Conservation (phyloP, 192 early-diverging fungal genomes). For the Backusella sp. region DNA sequence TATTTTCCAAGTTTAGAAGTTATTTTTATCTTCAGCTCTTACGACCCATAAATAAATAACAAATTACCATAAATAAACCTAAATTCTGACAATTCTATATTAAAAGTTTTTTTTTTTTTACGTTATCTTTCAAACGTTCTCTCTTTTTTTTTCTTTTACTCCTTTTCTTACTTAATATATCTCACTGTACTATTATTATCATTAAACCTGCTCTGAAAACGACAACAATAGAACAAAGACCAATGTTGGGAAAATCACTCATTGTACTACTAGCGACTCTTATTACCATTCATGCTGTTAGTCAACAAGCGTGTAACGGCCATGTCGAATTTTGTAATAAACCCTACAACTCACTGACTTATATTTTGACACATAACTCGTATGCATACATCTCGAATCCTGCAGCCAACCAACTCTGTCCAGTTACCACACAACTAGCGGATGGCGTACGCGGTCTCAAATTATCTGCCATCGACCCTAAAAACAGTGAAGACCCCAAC, state of each 20-base stretch:
- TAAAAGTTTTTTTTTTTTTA: background rate
- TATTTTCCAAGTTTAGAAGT: background rate
- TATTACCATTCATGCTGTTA: background rate
- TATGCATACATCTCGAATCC: slow-evolving; percentile 53
- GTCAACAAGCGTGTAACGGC: slow-evolving; percentile 60
- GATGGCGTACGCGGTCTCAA: slow-evolving; percentile 76
- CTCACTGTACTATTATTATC: background rate
- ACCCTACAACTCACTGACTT: slow-evolving; percentile 62
- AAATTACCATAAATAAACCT: background rate
- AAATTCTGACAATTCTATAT: slow-evolving; percentile 3
- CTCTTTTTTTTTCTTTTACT: background rate
- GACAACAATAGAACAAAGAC: background rate
- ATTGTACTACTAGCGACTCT: background rate
- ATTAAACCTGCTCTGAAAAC: background rate
- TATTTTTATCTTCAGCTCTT: background rate
- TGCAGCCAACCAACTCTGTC: slow-evolving; percentile 66
- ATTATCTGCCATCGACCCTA: slow-evolving; percentile 50
- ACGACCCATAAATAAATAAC: background rate
- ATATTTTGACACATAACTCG: slow-evolving; percentile 76
- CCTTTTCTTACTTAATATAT: background rate
- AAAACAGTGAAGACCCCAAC: slow-evolving; percentile 17
- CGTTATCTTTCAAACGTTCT: background rate
- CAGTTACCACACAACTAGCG: slow-evolving; percentile 61
- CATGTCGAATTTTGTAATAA: slow-evolving; percentile 62
- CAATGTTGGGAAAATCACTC: background rate